Base-by-base conservation (phyloP, 331 rosid species). In the Stylosanthes scabra region DNA sequence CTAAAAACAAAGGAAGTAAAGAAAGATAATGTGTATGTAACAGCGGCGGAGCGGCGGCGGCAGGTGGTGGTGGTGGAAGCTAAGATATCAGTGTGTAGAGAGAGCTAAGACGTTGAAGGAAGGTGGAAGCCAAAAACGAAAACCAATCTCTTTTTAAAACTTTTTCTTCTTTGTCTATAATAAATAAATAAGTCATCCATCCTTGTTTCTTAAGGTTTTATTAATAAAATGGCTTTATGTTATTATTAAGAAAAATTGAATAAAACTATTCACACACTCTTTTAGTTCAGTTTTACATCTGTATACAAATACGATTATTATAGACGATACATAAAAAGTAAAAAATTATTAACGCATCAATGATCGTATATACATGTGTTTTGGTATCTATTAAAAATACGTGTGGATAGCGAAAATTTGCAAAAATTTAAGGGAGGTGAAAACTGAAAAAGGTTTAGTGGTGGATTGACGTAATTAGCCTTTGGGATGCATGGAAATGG, bases 61-160 rank as follows among this genome's bases (percentile, higher is more conserved):
- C n/a, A n/a, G n/a, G 65, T 58, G 41, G 63, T 3, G 46, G 70
- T 37, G 74, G 81, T 15, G 82, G 79, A 83, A 79, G 81, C n/a
- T 61, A 72, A 75, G 82, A 79, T 81, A 83, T 77, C 54, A 85
- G 91, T 84, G 87, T 80, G 87, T 79, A 84, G 78, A 74, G 78
- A 83, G 82, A 92, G 86, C 81, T 37, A 25, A 76, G 83, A 76
- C 79, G 85, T 82, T 79, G 69, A 57, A 71, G 81, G 83, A 76
- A 76, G 25, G 25, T 20, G 1, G 1, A 20, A 20, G 25, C 1
- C 25, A 20, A 20, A 20, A 20, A 20, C 25, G 1, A 20, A 20
- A n/a, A n/a, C n/a, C n/a, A n/a, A n/a, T n/a, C n/a, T n/a, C n/a
- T n/a, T n/a, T 77, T 39, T 12, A 6, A 59, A 68, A 20, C 25